Evolutionary conservation across 1,284 basidiomycete species (phyloP).

Genomic region (Rhodotorula sp.): DNA sequence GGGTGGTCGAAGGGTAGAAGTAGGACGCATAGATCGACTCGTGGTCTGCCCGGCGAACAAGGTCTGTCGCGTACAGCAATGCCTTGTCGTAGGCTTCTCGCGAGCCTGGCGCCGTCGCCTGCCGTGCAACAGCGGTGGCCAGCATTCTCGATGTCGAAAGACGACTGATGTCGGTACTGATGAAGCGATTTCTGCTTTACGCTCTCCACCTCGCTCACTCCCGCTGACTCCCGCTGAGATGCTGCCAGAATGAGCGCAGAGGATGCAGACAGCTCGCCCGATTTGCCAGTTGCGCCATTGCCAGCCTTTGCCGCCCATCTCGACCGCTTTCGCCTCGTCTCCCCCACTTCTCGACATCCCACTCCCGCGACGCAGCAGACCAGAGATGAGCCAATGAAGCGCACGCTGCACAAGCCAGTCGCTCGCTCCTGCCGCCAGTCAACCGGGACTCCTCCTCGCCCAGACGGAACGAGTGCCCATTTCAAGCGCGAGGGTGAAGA

Average conservation of each 20-base stretch:
- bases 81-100: slow-evolving; percentile 11
- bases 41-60: slow-evolving; percentile 51
- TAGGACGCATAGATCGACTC: slow-evolving; percentile 74
- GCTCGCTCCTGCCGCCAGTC: neutral
- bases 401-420: too few relatives aligned
- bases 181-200: too few relatives aligned
- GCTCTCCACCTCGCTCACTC: too few relatives aligned
- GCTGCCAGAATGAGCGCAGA: too few relatives aligned
- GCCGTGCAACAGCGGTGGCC: neutral
- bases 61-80: slow-evolving; percentile 49
- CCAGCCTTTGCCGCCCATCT: neutral
- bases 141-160: slow-evolving; percentile 1
- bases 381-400: neutral
- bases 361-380: neutral
- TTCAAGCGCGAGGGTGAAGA: neutral
- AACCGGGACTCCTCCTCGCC: slow-evolving; percentile 4
- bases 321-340: neutral
- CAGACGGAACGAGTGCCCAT: slow-evolving; percentile 3
- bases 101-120: neutral
- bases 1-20: slow-evolving; percentile 67
- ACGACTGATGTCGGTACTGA: too few relatives aligned
- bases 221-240: too few relatives aligned
- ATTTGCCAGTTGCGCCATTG: neutral
- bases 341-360: neutral
- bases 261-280: neutral